phyloP scores from a whole-genome alignment of 2,329 filamentous ascomycete genomes.

The Nigrograna mackinnonii region DNA sequence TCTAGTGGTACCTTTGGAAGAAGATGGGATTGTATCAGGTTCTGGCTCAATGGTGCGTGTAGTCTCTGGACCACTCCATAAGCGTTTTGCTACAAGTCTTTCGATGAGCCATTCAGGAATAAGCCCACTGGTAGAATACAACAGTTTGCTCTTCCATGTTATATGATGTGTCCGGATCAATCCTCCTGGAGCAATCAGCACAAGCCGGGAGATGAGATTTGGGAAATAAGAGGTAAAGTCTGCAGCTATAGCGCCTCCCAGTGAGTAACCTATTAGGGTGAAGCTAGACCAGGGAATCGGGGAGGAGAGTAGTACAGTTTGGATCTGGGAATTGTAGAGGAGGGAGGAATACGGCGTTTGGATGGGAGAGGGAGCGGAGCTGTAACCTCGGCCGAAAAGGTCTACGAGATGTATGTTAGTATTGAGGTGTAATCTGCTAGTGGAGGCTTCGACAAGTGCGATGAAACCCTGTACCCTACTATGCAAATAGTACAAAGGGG shows the following conservation, averaged over 20 bases:
- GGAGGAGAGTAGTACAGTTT: slow-evolving; percentile 72
- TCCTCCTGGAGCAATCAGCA: slow-evolving; percentile 79
- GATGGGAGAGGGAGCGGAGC: slow-evolving; percentile 62
- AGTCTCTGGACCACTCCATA: slow-evolving; percentile 29
- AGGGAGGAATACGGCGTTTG: slow-evolving; percentile 72
- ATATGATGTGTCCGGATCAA: slow-evolving; percentile 70
- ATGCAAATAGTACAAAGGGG: no score
- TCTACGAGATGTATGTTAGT: slow-evolving; percentile 48
- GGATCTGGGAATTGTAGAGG: slow-evolving; percentile 73
- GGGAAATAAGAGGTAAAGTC: slow-evolving; percentile 73
- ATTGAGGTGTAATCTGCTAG: background rate
- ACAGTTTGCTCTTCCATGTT: slow-evolving; percentile 61
- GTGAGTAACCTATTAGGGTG: slow-evolving; percentile 75
- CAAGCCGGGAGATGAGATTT: slow-evolving; percentile 67
- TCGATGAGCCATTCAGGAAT: slow-evolving; percentile 62
- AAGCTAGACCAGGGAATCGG: slow-evolving; percentile 61
- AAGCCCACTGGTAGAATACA: slow-evolving; percentile 64
- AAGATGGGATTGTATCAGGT: slow-evolving; percentile 9
- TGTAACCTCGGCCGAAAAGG: slow-evolving; percentile 77
- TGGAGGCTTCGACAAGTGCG: no score
- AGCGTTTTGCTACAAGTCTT: slow-evolving; percentile 42
- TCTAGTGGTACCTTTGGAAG: slow-evolving; percentile 8
- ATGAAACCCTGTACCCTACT: no score
- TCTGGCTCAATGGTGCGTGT: slow-evolving; percentile 29
- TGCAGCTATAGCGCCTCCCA: slow-evolving; percentile 75